Evolutionary conservation across 2,329 filamentous ascomycete genomes (phyloP).

Genomic region (Exserohilum turcica): DNA sequence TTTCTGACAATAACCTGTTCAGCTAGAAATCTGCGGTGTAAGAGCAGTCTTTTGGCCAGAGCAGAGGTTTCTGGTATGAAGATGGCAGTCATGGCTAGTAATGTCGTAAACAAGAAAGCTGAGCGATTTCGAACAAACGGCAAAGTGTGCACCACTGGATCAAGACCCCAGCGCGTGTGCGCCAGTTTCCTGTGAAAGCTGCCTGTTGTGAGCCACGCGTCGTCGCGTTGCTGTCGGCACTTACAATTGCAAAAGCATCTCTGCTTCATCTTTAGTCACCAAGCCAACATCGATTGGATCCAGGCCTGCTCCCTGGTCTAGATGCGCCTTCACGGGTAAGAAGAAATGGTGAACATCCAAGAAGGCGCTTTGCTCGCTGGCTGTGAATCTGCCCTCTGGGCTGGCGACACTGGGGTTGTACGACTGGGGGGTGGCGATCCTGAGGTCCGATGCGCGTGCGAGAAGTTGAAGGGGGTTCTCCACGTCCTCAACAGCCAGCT

Average conservation of each 20-base stretch:
- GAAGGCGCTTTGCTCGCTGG: constrained; percentile 48
- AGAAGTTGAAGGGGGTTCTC: constrained; percentile 77
- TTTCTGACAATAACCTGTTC: constrained; percentile 65
- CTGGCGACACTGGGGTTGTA: constrained; percentile 33
- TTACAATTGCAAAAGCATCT: constrained; percentile 68
- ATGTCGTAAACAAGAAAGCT: constrained; percentile 72
- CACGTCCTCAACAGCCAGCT: constrained; percentile 69
- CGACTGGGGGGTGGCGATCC: constrained; percentile 53
- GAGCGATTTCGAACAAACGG: constrained; percentile 70
- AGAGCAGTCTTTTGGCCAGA: constrained; percentile 67
- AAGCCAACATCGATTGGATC: constrained; percentile 73
- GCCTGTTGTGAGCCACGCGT: background rate
- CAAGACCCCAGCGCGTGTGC: constrained; percentile 75
- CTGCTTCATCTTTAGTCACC: constrained; percentile 68
- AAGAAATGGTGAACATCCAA: constrained; percentile 68
- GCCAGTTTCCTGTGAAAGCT: constrained; percentile 73
- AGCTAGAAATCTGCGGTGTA: constrained; percentile 67
- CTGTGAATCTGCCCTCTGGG: constrained; percentile 34
- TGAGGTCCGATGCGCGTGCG: constrained; percentile 72
- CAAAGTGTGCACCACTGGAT: constrained; percentile 68
- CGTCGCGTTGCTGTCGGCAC: constrained; percentile 27
- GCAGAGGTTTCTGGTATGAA: constrained; percentile 69
- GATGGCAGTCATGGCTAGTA: constrained; percentile 69
- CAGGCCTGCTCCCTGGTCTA: constrained; percentile 67
- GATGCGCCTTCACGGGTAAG: constrained; percentile 64